Evolutionary conservation across 257 asterid genomes (phyloP).

Genomic region (Solanum corneliomulleri): DNA sequence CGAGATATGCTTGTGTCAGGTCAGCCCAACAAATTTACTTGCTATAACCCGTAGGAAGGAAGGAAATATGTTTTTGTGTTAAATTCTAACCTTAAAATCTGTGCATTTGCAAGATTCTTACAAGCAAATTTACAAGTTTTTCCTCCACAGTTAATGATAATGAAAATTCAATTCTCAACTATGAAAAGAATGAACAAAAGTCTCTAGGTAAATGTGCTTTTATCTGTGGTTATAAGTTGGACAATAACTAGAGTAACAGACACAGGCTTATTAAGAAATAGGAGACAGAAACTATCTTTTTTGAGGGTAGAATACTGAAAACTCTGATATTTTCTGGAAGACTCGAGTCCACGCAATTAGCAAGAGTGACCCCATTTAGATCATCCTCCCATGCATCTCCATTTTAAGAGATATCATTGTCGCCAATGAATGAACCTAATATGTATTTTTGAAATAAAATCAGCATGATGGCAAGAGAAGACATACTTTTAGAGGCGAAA

Average conservation of each 20-base stretch:
- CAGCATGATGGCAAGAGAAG: constrained; percentile 2
- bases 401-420: constrained; percentile 82
- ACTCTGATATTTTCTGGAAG: constrained; percentile 70
- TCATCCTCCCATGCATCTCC: constrained; percentile 94
- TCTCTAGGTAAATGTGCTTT: not conserved
- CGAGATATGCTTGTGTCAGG: not conserved
- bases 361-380: constrained; percentile 70
- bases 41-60: not conserved
- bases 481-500: not conserved
- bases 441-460: not conserved
- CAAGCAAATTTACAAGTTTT: not conserved
- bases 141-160: not conserved
- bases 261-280: not conserved
- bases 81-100: not conserved
- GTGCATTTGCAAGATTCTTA: not conserved
- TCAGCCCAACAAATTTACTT: not conserved
- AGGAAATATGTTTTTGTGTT: not conserved
- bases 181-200: not conserved
- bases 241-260: not conserved
- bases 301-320: constrained; percentile 88
- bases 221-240: not conserved
- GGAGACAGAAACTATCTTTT: constrained; percentile 30
- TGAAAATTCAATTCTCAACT: not conserved
- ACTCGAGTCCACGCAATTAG: constrained; percentile 42
- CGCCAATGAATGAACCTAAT: constrained; percentile 89